phyloP scores from a whole-genome alignment of 31 red algal species.

The Odonthalia washingtoniensis region DNA sequence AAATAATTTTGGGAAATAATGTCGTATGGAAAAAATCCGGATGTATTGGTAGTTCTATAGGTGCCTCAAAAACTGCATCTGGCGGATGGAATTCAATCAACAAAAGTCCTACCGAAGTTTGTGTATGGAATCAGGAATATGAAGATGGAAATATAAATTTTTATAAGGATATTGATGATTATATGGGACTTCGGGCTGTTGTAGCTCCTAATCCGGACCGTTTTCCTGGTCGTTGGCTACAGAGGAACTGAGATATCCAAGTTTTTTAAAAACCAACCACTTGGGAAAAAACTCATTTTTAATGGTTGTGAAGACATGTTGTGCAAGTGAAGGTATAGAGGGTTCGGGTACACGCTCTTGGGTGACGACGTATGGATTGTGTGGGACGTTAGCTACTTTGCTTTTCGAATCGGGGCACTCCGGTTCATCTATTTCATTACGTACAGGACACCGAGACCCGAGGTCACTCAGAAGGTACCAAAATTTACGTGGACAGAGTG shows the following conservation, averaged over 20 bases:
- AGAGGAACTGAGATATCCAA: neutral
- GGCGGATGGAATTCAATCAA: neutral
- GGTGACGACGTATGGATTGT: neutral
- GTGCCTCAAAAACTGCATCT: neutral
- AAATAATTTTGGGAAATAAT: neutral
- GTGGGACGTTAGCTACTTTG: constrained; percentile 7
- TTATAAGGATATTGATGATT: neutral
- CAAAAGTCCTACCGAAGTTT: neutral
- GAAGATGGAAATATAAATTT: neutral
- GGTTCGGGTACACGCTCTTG: neutral
- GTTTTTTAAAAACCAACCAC: neutral
- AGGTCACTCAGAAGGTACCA: neutral
- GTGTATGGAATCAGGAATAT: constrained; percentile 4
- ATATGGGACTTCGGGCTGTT: neutral
- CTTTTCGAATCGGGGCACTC: neutral
- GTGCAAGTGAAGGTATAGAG: neutral
- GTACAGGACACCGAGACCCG: neutral
- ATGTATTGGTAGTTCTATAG: neutral
- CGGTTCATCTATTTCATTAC: neutral
- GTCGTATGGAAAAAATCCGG: neutral
- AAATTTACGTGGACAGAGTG: neutral
- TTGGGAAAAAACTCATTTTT: neutral
- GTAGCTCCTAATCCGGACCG: neutral
- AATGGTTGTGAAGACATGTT: neutral
- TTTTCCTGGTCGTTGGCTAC: neutral